Percentiles rank a stretch among this genome's conserved stretches.
phyloP scores from a whole-genome alignment of 805 yeast genomes.

The Wickerhamiella vanderwaltii region DNA sequence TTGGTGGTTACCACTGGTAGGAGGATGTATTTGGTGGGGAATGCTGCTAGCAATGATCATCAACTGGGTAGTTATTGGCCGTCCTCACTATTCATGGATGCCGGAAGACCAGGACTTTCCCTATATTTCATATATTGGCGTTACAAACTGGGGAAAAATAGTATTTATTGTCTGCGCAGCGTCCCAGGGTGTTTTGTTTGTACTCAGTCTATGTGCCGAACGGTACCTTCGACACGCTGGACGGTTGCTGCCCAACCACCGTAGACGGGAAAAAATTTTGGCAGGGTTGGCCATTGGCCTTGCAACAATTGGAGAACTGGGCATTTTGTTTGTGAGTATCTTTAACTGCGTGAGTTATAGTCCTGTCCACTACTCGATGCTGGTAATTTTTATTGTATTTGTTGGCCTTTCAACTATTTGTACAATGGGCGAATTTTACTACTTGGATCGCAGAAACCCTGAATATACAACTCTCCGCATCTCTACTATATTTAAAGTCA shows the following conservation, averaged over 20 bases:
- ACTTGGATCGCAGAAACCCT: conserved; percentile 33
- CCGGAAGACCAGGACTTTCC: conserved; percentile 32
- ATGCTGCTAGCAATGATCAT: conserved; percentile 71
- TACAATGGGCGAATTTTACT: conserved; percentile 34
- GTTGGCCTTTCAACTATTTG: conserved; percentile 43
- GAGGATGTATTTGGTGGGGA: conserved; percentile 74
- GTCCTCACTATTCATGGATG: conserved; percentile 54
- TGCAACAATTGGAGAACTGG: conserved; percentile 53
- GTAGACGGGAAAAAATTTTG: conserved; percentile 32
- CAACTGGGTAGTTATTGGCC: conserved; percentile 73
- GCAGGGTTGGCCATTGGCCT: conserved; percentile 35
- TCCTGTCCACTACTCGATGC: conserved; percentile 47
- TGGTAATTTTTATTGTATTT: conserved; percentile 57
- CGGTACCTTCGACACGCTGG: conserved; percentile 45
- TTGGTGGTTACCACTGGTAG: conserved; percentile 49
- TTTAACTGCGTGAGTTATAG: conserved; percentile 52
- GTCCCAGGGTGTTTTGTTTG: conserved; percentile 63
- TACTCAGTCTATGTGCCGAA: conserved; percentile 51
- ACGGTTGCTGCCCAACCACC: conserved; percentile 42
- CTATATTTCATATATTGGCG: conserved; percentile 79
- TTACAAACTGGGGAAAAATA: conserved; percentile 65
- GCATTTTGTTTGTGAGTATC: conserved; percentile 60
- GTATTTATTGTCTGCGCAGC: conserved; percentile 69
- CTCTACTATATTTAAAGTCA: conserved; percentile 39
- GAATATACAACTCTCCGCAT: conserved; percentile 25